Percentiles rank a stretch among this genome's conserved stretches.
Conservation (phyloP, 1,284 basidiomycete genomes). For the Ustilago lituana region DNA sequence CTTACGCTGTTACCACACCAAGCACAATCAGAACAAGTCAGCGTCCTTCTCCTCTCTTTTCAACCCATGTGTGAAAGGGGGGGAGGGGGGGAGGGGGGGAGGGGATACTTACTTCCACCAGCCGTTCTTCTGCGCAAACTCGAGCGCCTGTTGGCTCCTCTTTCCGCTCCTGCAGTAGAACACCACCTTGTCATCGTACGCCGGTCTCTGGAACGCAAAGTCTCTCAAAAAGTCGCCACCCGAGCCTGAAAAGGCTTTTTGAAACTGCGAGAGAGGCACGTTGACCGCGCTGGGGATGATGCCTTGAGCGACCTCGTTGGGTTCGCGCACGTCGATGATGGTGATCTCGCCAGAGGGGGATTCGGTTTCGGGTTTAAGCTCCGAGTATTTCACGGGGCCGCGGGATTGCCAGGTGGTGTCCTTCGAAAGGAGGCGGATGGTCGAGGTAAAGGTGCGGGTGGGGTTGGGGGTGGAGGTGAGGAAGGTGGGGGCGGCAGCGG, state of each 20-base stretch:
- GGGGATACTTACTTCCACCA: constrained; percentile 77
- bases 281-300: constrained; percentile 95
- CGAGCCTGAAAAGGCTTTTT: constrained; percentile 74
- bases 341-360: constrained; percentile 76
- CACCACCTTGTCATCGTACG: constrained; percentile 78
- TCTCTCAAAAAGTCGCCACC: constrained; percentile 67
- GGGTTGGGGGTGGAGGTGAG: not conserved
- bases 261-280: constrained; percentile 83
- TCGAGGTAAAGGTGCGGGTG: not conserved
- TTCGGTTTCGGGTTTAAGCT: constrained; percentile 82
- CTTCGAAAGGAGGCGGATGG: constrained; percentile 5
- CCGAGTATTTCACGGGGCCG: constrained; percentile 76
- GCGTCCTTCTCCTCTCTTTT: no score
- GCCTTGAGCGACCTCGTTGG: constrained; percentile 89
- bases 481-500: not conserved
- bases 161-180: constrained; percentile 95
- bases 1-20: constrained; percentile 74
- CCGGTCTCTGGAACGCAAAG: constrained; percentile 86
- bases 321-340: constrained; percentile 82
- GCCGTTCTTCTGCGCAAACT: constrained; percentile 84
- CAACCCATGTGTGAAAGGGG: not conserved
- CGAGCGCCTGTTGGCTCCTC: constrained; percentile 82
- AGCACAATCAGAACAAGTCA: no score
- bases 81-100: no score
- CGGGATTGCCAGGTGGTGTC: constrained; percentile 55